Evolutionary conservation across 805 yeast genomes (phyloP), one percentile per base, ranked within the genome.

Genomic region (Wickerhamomyces bovis): DNA sequence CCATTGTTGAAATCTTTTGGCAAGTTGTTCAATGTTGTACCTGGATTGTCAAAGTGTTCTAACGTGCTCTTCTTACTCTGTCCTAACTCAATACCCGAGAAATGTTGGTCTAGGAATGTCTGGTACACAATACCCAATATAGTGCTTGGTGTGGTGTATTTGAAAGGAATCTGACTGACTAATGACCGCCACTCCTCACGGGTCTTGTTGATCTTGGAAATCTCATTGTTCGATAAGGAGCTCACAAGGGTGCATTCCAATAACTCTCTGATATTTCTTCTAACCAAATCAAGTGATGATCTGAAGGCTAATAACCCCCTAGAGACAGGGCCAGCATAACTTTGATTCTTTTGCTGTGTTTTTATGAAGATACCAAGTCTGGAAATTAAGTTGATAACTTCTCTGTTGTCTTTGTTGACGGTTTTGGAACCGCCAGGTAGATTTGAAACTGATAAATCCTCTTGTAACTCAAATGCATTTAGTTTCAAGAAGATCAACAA

Each of bases 291-390:
- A 41, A 84, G 61, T 46, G 80, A 78, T 18, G 89, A 81, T 58
- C 89, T 75, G 61, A 83, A 85, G 39, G 79, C 76, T 42, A 86
- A 68, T 31, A 87, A 68, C 35, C 78, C 75, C 53, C 83, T 77
- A 16, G 88, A 85, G 30, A 88, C 70, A 13, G 89, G 89, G 2
- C 90, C 90, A 40, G 76, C 75, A 65, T 78, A 82, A 43, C 75
- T 77, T 36, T 70, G 70, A 23, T 78, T 78, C 57, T 67, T 70
- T 40, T 82, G 81, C 5, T 73, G 69, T 3, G 73, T 57, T 18
- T 72, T 65, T 35, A 78, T 65, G 6, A 80, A 62, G 3, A 76
- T 63, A 15, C 77, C 66, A 11, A 81, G 62, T 51, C 84, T 74
- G 8, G 80, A 63, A 19, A 80, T 63, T 40, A 80, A 55, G 21